These are phyloP conservation scores for Picea engelmannii DNA, from an alignment of 83 land plant species.

Conservation along the genomic window DNA sequence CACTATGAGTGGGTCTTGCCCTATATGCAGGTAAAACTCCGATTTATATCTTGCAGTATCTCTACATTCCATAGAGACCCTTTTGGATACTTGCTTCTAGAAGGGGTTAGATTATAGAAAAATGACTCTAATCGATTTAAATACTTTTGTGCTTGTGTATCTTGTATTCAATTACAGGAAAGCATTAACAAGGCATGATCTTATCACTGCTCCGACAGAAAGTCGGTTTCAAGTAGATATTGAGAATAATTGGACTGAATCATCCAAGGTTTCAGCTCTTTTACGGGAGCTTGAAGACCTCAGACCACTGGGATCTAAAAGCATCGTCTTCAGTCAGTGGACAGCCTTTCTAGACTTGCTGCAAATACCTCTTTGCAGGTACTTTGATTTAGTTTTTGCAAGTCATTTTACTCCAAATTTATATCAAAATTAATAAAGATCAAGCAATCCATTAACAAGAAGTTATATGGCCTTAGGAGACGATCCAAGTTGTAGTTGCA, in stretches of 20 bases:
- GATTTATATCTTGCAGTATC: background rate
- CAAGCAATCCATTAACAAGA: background rate
- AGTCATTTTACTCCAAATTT: background rate
- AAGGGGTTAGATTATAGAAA: background rate
- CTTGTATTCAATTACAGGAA: conserved; percentile 27
- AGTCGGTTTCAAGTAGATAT: conserved; percentile 36
- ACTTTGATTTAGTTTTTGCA: background rate
- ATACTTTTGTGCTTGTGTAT: background rate
- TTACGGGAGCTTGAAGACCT: no score
- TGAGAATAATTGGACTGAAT: no score
- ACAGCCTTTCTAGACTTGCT: no score
- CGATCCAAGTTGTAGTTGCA: background rate
- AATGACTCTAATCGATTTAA: background rate
- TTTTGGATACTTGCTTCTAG: background rate
- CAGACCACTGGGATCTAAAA: no score
- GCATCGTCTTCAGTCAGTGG: no score
- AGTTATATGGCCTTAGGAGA: background rate
- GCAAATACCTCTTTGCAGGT: conserved; percentile 61
- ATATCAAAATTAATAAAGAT: background rate
- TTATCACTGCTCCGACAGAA: conserved; percentile 73
- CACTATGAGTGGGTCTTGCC: conserved; percentile 61
- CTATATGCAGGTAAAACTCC: conserved; percentile 57
- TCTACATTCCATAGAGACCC: background rate
- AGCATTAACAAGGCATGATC: conserved; percentile 46
- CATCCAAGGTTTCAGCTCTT: no score